Conservation (phyloP, 2,329 filamentous ascomycete genomes). For the Colletotrichum plurivorum region DNA sequence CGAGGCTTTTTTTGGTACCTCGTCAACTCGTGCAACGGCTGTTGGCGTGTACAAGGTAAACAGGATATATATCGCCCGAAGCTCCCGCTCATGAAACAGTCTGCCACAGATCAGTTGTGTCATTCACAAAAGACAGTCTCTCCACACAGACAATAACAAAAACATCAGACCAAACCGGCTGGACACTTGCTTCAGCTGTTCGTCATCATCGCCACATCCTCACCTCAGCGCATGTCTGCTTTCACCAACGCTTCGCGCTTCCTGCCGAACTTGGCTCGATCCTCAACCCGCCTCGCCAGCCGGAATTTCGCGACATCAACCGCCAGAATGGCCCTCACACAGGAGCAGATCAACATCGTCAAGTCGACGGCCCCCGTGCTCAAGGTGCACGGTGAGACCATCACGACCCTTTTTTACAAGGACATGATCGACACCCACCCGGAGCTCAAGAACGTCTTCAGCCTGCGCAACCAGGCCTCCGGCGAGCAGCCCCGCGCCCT, state of each 20-base stretch:
- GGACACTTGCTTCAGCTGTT: conserved; percentile 21
- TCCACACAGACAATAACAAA: conserved; percentile 8
- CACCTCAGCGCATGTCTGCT: conserved; percentile 4
- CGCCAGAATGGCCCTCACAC: conserved; percentile 66
- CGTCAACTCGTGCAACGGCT: too few relatives aligned
- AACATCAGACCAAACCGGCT: conserved; percentile 24
- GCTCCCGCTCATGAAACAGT: neutral
- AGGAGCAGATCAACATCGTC: conserved; percentile 77
- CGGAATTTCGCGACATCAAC: conserved; percentile 16
- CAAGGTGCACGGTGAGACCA: conserved; percentile 75
- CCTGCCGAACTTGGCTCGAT: conserved; percentile 4
- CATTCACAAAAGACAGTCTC: neutral
- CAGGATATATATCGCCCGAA: neutral
- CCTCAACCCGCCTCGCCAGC: neutral
- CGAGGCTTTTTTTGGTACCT: too few relatives aligned
- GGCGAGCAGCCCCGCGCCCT: conserved; percentile 80
- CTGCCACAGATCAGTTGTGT: neutral
- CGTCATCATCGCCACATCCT: conserved; percentile 1
- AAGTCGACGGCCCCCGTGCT: conserved; percentile 84
- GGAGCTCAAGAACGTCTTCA: conserved; percentile 79
- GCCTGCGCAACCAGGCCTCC: conserved; percentile 76
- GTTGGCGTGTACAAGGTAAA: too few relatives aligned
- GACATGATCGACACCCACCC: conserved; percentile 77
- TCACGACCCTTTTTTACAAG: conserved; percentile 81
- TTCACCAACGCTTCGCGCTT: conserved; percentile 26